A percentile compares a stretch with the other conserved stretches of the same genome.
phyloP scores from a whole-genome alignment of 257 asterid genomes.

The Ligustrum vulgare region DNA sequence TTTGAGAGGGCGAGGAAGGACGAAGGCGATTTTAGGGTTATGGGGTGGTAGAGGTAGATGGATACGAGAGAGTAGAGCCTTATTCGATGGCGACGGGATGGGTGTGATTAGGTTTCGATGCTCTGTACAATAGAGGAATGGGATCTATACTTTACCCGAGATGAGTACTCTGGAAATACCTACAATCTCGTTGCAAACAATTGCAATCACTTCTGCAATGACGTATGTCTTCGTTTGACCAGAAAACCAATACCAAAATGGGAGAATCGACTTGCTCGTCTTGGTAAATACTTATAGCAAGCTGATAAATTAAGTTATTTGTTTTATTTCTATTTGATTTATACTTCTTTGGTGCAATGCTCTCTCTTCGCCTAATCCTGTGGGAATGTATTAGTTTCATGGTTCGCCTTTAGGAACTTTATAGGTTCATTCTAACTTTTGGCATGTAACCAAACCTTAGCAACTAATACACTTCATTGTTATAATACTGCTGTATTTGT shows the following conservation, averaged over 20 bases:
- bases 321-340: not conserved
- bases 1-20: no score
- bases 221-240: slow-evolving; percentile 53
- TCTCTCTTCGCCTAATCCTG: not conserved
- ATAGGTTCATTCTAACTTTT: not conserved
- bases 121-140: no score
- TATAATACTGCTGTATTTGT: not conserved
- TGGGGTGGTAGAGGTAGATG: no score
- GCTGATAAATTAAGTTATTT: slow-evolving; percentile 4
- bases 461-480: not conserved
- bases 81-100: no score
- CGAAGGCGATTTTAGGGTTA: no score
- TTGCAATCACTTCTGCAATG: slow-evolving; percentile 72
- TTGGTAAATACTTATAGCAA: slow-evolving; percentile 43
- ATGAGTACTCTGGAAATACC: slow-evolving; percentile 56
- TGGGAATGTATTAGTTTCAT: not conserved
- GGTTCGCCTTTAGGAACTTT: not conserved
- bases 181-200: slow-evolving; percentile 68
- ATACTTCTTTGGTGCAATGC: not conserved
- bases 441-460: not conserved
- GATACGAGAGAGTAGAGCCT: no score
- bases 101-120: no score
- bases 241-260: slow-evolving; percentile 65
- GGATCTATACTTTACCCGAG: no score
- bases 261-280: slow-evolving; percentile 74